Percentiles rank a stretch among this genome's conserved stretches.
Conservation (phyloP, 176 grass and related monocot species). For the Aegilops longissima region DNA sequence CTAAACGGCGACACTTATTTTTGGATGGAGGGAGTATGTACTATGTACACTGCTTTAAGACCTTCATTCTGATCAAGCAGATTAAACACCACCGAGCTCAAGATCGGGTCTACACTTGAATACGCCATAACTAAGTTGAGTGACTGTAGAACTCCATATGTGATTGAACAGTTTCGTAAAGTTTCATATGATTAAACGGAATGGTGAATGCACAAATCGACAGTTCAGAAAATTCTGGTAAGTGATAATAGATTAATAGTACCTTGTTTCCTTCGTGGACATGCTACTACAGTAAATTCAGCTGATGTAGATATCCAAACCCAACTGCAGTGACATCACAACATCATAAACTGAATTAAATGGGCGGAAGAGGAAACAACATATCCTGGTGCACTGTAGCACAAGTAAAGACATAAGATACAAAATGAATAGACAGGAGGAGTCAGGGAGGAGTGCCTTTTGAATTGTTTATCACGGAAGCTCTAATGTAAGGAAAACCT, state of each 20-base stretch:
- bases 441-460: not conserved
- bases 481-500: not conserved
- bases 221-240: not conserved
- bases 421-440: not conserved
- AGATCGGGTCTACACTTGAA: not conserved
- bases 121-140: not conserved
- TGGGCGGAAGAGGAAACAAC: not conserved
- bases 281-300: constrained; percentile 26
- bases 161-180: too few species aligned
- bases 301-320: not conserved
- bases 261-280: constrained; percentile 43
- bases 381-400: not conserved
- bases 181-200: not conserved
- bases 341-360: not conserved
- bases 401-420: not conserved
- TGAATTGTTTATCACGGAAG: not conserved
- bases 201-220: not conserved
- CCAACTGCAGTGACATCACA: not conserved
- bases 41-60: not conserved
- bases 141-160: not conserved
- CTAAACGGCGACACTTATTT: too few species aligned
- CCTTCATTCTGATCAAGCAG: not conserved
- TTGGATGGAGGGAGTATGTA: too few species aligned
- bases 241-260: not conserved
- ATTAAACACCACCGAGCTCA: not conserved